A percentile compares a stretch with the other conserved stretches of the same genome.
phyloP scores from a whole-genome alignment of 768 basidiomycete genomes.

The Serendipita sp. region DNA sequence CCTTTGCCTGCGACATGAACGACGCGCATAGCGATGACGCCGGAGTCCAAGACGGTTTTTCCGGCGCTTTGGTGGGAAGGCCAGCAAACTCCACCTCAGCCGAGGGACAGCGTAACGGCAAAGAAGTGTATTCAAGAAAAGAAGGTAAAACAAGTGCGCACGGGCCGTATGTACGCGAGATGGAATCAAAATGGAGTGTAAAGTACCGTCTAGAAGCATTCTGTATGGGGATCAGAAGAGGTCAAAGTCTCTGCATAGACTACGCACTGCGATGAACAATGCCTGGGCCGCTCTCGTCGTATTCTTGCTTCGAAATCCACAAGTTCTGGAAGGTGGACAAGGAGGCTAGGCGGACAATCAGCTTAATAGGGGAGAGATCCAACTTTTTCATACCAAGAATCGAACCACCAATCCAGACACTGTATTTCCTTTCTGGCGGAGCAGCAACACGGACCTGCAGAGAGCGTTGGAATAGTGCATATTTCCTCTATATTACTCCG shows the following conservation, averaged over 20 bases:
- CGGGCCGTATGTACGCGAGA: neutral
- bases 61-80: too few relatives aligned
- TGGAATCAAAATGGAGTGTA: neutral
- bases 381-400: conserved; percentile 29
- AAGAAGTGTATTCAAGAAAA: neutral
- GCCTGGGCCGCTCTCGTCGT: conserved; percentile 69
- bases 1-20: too few relatives aligned
- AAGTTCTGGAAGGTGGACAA: conserved; percentile 93
- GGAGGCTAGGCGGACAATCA: conserved; percentile 34
- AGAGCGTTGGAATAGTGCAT: neutral
- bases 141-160: neutral
- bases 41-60: too few relatives aligned
- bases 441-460: conserved; percentile 74
- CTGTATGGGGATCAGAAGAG: neutral
- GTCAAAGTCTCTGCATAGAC: neutral
- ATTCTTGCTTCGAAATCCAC: conserved; percentile 89
- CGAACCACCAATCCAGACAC: conserved; percentile 86
- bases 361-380: conserved; percentile 18
- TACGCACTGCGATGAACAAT: conserved; percentile 52
- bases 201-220: neutral
- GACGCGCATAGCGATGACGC: too few relatives aligned
- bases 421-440: conserved; percentile 88
- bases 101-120: neutral
- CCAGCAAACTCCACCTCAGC: too few relatives aligned
- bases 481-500: conserved; percentile 11